phyloP scores from a whole-genome alignment of 805 yeast genomes.

The Wickerhamomyces sydowiorum region DNA sequence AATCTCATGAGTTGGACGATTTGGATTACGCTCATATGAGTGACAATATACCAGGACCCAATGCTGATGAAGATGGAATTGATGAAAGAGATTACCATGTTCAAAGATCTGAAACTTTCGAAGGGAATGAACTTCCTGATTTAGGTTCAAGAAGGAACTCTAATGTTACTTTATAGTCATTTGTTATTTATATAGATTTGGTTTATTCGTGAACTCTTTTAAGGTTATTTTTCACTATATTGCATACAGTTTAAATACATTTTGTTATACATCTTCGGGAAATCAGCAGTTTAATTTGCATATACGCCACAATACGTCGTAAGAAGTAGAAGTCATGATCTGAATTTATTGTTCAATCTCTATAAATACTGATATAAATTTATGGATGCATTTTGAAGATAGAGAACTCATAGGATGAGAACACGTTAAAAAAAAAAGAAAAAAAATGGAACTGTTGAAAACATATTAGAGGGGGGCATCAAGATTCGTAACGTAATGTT shows the following conservation, averaged over 20 bases:
- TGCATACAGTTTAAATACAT: no score
- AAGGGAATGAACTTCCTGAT: neutral
- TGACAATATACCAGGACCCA: neutral
- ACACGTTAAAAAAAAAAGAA: neutral
- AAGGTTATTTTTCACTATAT: neutral
- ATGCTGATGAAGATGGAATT: neutral
- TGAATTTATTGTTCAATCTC: no score
- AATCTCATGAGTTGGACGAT: neutral
- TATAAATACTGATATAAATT: no score
- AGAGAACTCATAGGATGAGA: no score
- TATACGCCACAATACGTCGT: no score
- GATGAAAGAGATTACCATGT: neutral
- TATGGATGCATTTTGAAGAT: no score
- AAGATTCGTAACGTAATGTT: neutral
- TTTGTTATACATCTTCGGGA: no score
- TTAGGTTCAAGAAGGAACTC: slow-evolving; percentile 8
- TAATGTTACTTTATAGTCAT: slow-evolving; percentile 1
- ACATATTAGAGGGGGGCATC: neutral
- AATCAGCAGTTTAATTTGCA: no score
- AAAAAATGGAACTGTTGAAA: neutral
- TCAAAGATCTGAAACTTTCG: slow-evolving; percentile 8
- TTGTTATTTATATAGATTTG: neutral
- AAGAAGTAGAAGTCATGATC: no score
- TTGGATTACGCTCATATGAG: neutral
- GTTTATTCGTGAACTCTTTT: neutral